Evolutionary conservation across 1,284 basidiomycete genomes (phyloP).

Genomic region (Cutaneotrichosporon arboriforme): DNA sequence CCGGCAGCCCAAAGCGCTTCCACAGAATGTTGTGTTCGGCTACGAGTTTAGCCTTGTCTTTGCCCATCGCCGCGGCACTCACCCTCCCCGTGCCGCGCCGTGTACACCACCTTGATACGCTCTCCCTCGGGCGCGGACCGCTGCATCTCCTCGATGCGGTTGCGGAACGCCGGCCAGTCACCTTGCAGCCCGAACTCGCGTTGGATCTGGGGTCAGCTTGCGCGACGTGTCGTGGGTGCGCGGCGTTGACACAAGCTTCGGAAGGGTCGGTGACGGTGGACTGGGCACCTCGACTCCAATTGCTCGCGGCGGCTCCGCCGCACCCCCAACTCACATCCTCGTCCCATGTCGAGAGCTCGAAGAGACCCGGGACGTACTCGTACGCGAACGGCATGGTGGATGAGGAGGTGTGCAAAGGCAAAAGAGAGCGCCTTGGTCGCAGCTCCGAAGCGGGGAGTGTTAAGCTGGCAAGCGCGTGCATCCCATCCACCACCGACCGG

Average conservation of each 20-base stretch:
- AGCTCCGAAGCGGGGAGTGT: background rate
- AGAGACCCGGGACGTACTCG: conserved; percentile 24
- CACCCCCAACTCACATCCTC: conserved; percentile 22
- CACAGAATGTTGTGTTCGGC: conserved; percentile 32
- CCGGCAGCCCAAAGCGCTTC: conserved; percentile 19
- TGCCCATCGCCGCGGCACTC: background rate
- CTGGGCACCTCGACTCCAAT: too few relatives aligned
- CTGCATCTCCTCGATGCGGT: conserved; percentile 21
- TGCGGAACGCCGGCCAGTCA: conserved; percentile 23
- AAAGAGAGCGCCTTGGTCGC: too few relatives aligned
- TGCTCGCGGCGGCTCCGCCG: background rate
- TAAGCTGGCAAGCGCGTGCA: too few relatives aligned
- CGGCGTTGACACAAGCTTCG: background rate
- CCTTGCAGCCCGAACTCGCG: conserved; percentile 24
- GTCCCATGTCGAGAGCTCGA: conserved; percentile 27
- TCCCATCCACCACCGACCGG: too few relatives aligned
- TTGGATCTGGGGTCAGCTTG: conserved; percentile 17
- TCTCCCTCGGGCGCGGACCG: conserved; percentile 14
- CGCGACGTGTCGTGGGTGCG: background rate
- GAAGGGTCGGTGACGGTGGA: too few relatives aligned
- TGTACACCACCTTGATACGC: conserved; percentile 31
- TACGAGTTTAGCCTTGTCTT: background rate
- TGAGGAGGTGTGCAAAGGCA: too few relatives aligned
- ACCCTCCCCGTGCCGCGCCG: conserved; percentile 36
- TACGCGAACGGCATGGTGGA: conserved; percentile 20